Evolutionary conservation across 139 green algal genomes (phyloP), one percentile per base, ranked within the genome.

Genomic region (Coelastrella sp.): DNA sequence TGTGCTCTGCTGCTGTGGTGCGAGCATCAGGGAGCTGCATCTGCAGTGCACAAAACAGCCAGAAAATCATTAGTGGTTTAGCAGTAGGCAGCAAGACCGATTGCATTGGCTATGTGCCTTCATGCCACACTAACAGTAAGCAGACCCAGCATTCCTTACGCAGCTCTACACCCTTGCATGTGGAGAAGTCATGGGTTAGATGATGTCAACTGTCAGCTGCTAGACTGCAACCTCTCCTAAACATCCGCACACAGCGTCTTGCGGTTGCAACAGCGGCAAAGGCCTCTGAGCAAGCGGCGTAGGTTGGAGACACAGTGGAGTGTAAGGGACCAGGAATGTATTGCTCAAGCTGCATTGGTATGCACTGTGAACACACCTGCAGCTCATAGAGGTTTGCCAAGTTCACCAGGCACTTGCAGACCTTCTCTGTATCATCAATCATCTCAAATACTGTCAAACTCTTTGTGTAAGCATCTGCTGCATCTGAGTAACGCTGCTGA

Each of bases 321-420:
- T 47, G 32, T 47, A 47, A 47, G 32, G 32, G 32, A 47, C 32
- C 32, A 47, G 32, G 32, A 47, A 47, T 47, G 32, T 47, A 47
- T 47, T 47, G 32, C 32, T 47, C 32, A 47, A 47, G 32, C 32
- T 47, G 32, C 32, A 47, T 47, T 47, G 32, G 0, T 47, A 47
- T 47, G 32, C 32, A 47, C 32, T 47, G 32, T 47, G 32, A 47
- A 47, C 77, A 16, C 87, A 92, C 83, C 87, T 93, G 91, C 57
- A 93, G 59, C 88, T 93, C 92, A 13, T 87, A 88, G 85, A 94
- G 88, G 90, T 94, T 94, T 17, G 92, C 88, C 76, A 94, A 85
- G 88, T 93, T 94, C 74, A 93, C 73, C 47, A 94, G 76, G 56
- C 89, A 90, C 90, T 92, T 92, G 84, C 58, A 74, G 22, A 92